Conservation (phyloP, 176 grass and related monocot genomes). For the Zoysia pacifica region DNA sequence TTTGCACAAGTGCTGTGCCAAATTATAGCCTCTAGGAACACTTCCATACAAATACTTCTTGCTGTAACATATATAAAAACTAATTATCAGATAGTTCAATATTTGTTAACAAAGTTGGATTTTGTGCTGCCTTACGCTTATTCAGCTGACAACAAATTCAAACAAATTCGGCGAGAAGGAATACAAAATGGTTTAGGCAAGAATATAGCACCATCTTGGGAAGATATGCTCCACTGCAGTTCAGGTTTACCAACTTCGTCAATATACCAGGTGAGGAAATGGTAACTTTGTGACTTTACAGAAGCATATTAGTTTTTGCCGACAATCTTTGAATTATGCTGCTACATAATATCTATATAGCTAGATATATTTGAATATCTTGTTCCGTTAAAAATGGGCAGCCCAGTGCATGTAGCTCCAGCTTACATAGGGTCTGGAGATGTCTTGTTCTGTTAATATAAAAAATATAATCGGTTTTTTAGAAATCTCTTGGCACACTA, state of each 20-base stretch:
- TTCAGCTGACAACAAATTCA: constrained; percentile 52
- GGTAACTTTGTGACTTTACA: background rate
- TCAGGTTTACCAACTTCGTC: constrained; percentile 49
- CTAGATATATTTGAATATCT: background rate
- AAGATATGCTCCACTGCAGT: constrained; percentile 73
- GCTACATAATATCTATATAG: constrained; percentile 8
- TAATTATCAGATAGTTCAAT: constrained; percentile 3
- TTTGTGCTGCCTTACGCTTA: constrained; percentile 3
- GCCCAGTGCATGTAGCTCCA: too few species aligned
- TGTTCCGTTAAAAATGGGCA: background rate
- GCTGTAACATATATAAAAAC: background rate
- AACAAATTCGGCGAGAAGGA: constrained; percentile 54
- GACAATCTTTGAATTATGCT: background rate
- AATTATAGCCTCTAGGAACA: background rate
- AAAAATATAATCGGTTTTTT: background rate
- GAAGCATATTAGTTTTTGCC: background rate
- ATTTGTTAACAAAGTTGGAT: constrained; percentile 27
- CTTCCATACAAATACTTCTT: background rate
- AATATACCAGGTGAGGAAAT: constrained; percentile 56
- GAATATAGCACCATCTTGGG: constrained; percentile 69
- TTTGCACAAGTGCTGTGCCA: background rate
- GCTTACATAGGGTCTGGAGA: too few species aligned
- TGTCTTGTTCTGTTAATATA: constrained; percentile 24
- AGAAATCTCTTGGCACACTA: constrained; percentile 13
- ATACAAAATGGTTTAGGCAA: constrained; percentile 46